Base-by-base conservation (phyloP, 805 yeast genomes). In the Zygosaccharomyces bisporus region DNA sequence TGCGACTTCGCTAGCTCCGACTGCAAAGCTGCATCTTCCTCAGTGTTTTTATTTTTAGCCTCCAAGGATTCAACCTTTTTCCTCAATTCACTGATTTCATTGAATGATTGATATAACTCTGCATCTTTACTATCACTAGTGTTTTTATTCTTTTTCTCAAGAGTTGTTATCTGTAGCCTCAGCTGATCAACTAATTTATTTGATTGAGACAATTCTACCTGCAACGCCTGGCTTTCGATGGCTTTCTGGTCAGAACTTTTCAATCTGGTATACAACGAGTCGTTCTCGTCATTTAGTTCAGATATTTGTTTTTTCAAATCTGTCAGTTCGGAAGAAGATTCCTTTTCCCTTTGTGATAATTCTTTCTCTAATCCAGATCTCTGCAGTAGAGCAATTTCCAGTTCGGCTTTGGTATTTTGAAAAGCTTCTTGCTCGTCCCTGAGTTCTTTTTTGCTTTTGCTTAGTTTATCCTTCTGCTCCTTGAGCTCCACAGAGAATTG, bases 251-350 rank as follows among this genome's bases (percentile, higher is more conserved):
- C 57, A 45, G 63, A 21, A 33, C 52, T 49, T 43, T 56, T 53
- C 56, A 67, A 52, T 60, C 73, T 68, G 49, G 67, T 60, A 55
- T 74, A 77, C 43, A 83, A 66, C 17, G 70, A 69, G 51, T 81
- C 85, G 61, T 83, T 83, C 56, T 82, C 89, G 54, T 81, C 83
- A 58, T 83, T 84, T 48, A 84, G 65, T 38, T 77, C 81, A 24
- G 72, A 73, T 37, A 83, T 76, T 37, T 77, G 73, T 3, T 60
- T 61, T 52, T 73, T 78, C 45, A 81, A 64, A 13, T 73, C 79
- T 21, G 63, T 64, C 6, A 79, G 53, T 45, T 81, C 81, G 23
- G 59, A 54, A 10, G 63, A 60, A 25, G 71, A 66, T 14, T 69
- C 57, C 1, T 49, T 46, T 32, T 73, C 71, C 12, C 70, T 63